A percentile compares a stretch with the other conserved stretches of the same genome.
phyloP scores from a whole-genome alignment of 257 asterid species.

The Ocimum tenuiflorum region DNA sequence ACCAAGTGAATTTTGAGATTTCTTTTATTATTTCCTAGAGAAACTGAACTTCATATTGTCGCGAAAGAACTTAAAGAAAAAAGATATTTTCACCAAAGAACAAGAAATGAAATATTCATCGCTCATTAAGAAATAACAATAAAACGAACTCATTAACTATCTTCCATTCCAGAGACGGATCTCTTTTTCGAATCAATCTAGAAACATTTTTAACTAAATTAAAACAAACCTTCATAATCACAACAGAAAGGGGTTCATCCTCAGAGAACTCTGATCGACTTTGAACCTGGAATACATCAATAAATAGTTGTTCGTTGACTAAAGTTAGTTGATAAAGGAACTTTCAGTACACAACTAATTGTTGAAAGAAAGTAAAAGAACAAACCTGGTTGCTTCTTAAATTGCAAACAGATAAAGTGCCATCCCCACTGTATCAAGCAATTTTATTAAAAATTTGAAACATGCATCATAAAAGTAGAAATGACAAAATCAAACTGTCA shows the following conservation, averaged over 20 bases:
- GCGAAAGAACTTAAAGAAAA: no score
- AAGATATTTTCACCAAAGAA: no score
- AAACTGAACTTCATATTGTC: no score
- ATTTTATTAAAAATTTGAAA: background rate
- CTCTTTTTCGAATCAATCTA: background rate
- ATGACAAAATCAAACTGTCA: background rate
- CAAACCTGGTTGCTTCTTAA: slow-evolving; percentile 81
- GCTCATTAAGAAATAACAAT: background rate
- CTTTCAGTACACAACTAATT: background rate
- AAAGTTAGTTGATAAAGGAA: background rate
- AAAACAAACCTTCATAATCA: slow-evolving; percentile 74
- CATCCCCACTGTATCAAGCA: slow-evolving; percentile 70
- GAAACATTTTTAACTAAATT: slow-evolving; percentile 5
- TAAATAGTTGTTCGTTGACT: background rate
- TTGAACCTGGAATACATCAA: slow-evolving; percentile 50
- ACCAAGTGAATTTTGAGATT: no score
- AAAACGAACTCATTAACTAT: slow-evolving; percentile 3
- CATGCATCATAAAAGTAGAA: slow-evolving; percentile 1
- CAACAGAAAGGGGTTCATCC: slow-evolving; percentile 89
- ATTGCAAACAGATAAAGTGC: slow-evolving; percentile 87
- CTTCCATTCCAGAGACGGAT: background rate
- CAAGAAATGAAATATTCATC: background rate
- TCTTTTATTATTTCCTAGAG: background rate
- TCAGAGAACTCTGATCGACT: slow-evolving; percentile 88
- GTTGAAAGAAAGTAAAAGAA: slow-evolving; percentile 14